These are phyloP conservation scores for Cyclotella atomus DNA, from an alignment of 108 stramenopile genomes.

Conservation along the genomic window DNA sequence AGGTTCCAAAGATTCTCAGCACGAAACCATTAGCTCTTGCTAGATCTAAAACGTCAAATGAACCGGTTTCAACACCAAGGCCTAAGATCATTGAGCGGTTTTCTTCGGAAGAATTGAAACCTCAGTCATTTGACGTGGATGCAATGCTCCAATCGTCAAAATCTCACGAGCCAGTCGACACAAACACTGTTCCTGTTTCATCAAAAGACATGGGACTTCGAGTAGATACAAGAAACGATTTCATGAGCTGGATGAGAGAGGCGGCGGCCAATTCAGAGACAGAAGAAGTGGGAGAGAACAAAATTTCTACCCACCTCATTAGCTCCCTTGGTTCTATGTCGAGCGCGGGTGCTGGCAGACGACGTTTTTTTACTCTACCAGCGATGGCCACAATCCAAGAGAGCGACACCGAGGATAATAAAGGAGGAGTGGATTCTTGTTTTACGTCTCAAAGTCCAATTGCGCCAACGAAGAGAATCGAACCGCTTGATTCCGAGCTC, in stretches of 20 bases:
- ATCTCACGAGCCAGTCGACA: slow-evolving; percentile 3
- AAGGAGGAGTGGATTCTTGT: slow-evolving; percentile 2
- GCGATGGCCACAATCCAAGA: slow-evolving; percentile 83
- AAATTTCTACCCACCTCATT: background rate
- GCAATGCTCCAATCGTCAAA: slow-evolving; percentile 38
- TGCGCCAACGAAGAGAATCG: background rate
- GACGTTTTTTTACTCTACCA: slow-evolving; percentile 78
- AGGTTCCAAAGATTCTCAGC: background rate
- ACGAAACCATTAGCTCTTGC: slow-evolving; percentile 1
- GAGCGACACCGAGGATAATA: slow-evolving; percentile 54
- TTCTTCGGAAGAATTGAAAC: slow-evolving; percentile 42
- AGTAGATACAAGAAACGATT: slow-evolving; percentile 74
- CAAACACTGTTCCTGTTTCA: slow-evolving; percentile 11
- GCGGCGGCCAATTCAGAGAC: slow-evolving; percentile 51
- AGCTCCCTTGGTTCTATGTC: background rate
- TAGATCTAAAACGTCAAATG: slow-evolving; percentile 19
- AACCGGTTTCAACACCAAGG: background rate
- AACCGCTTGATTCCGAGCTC: slow-evolving; percentile 66
- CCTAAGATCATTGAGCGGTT: slow-evolving; percentile 41
- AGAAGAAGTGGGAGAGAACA: background rate
- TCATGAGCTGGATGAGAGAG: slow-evolving; percentile 65
- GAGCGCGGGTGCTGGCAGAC: slow-evolving; percentile 30
- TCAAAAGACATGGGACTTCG: slow-evolving; percentile 37
- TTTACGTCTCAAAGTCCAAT: background rate
- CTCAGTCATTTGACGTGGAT: slow-evolving; percentile 39